phyloP scores from a whole-genome alignment of 2,329 filamentous ascomycete genomes.

The Fusarium buxicola region DNA sequence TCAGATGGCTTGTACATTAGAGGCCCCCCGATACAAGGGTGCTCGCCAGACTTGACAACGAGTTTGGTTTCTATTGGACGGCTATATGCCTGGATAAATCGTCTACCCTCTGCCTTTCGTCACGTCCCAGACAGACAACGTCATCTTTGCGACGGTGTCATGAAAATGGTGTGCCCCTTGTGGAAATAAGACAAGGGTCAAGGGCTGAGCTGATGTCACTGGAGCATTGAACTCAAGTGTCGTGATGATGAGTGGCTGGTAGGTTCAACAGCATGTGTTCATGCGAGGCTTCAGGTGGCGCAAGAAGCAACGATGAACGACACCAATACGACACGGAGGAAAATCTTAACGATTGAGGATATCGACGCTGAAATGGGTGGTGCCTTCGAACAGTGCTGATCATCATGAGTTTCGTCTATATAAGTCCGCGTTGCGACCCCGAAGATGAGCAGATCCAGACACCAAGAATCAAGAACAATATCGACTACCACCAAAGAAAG shows the following conservation, averaged over 20 bases:
- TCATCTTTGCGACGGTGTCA: constrained; percentile 17
- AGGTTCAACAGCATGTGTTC: neutral
- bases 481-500: accelerated
- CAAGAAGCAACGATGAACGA: neutral
- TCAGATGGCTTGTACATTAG: neutral
- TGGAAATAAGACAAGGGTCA: neutral
- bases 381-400: neutral
- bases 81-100: constrained; percentile 26
- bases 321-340: neutral
- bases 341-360: neutral
- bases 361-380: neutral
- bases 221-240: accelerated
- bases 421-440: neutral
- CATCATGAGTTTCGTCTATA: neutral
- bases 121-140: neutral
- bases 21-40: neutral
- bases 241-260: neutral
- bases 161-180: neutral
- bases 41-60: neutral
- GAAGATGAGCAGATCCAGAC: too few species aligned
- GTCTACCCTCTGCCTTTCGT: neutral
- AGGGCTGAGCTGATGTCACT: constrained; percentile 20
- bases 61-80: constrained; percentile 1
- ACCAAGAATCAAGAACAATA: neutral
- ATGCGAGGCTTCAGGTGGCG: neutral